Conservation (phyloP, 768 basidiomycete genomes). For the Clitopilus hobsonii region DNA sequence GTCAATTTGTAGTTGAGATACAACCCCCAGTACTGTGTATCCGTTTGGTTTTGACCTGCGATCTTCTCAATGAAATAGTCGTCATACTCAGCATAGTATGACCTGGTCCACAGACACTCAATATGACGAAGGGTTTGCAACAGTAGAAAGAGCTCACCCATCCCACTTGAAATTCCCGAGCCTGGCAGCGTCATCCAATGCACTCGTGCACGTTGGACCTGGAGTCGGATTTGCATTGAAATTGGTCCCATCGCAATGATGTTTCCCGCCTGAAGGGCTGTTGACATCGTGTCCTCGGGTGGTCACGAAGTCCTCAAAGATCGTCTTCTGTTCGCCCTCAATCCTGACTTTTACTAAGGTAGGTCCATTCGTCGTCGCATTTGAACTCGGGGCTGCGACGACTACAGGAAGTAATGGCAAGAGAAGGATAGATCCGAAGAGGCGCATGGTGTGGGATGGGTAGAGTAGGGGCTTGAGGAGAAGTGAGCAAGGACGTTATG, state of each 20-base stretch:
- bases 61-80: conserved; percentile 40
- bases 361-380: background rate
- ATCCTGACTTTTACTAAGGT: conserved; percentile 31
- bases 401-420: background rate
- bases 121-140: background rate
- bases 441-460: background rate
- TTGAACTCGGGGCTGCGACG: background rate
- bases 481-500: too few species aligned
- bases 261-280: conserved; percentile 29
- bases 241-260: conserved; percentile 43
- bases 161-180: conserved; percentile 30
- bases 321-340: conserved; percentile 30
- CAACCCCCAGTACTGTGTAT: conserved; percentile 14
- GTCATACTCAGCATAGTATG: conserved; percentile 30
- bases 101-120: conserved; percentile 20
- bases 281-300: conserved; percentile 38
- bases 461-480: too few species aligned
- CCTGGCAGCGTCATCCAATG: conserved; percentile 36
- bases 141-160: conserved; percentile 22
- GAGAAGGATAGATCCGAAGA: background rate
- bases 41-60: conserved; percentile 21
- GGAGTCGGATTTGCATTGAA: conserved; percentile 24
- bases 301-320: conserved; percentile 32
- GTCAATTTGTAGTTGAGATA: conserved; percentile 5
- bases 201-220: conserved; percentile 37